Percentiles rank a stretch among this genome's conserved stretches.
phyloP scores from a whole-genome alignment of 2,329 filamentous ascomycete genomes.

The Aspergillus sp. region DNA sequence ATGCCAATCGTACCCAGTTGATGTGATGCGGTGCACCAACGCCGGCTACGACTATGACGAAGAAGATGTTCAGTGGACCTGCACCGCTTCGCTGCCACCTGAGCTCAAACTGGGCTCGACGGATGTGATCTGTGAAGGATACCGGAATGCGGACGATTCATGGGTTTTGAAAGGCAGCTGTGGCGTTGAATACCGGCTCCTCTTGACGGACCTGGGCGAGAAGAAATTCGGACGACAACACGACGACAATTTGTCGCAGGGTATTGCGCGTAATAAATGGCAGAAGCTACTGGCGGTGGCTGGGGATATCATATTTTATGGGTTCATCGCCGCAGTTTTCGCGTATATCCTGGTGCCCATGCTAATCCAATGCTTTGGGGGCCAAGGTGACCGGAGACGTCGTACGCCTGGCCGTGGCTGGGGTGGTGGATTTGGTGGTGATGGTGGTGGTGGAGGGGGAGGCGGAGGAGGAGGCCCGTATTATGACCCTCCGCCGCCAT shows the following conservation, averaged over 20 bases:
- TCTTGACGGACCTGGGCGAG: constrained; percentile 76
- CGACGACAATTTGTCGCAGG: constrained; percentile 29
- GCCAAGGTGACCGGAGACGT: constrained; percentile 23
- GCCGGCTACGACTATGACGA: constrained; percentile 73
- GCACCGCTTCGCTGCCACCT: constrained; percentile 62
- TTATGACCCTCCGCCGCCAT: constrained; percentile 42
- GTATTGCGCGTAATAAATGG: neutral
- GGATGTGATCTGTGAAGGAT: constrained; percentile 92
- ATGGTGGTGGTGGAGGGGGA: constrained; percentile 15
- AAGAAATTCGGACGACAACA: constrained; percentile 62
- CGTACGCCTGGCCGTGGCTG: constrained; percentile 35
- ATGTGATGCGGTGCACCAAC: constrained; percentile 88
- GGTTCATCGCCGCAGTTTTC: constrained; percentile 31
- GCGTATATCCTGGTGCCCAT: constrained; percentile 28
- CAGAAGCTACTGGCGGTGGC: constrained; percentile 12
- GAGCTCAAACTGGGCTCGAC: constrained; percentile 77
- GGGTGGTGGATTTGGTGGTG: constrained; percentile 32
- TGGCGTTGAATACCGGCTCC: constrained; percentile 82
- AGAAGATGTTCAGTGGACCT: constrained; percentile 90
- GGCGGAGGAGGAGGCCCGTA: constrained; percentile 31
- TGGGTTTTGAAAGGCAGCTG: constrained; percentile 92
- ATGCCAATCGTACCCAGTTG: constrained; percentile 70
- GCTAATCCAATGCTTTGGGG: constrained; percentile 25
- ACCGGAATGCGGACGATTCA: constrained; percentile 70
- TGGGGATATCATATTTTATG: constrained; percentile 33